Evolutionary conservation across 2,329 filamentous ascomycete species (phyloP).

Genomic region (Whalleya microplaca): DNA sequence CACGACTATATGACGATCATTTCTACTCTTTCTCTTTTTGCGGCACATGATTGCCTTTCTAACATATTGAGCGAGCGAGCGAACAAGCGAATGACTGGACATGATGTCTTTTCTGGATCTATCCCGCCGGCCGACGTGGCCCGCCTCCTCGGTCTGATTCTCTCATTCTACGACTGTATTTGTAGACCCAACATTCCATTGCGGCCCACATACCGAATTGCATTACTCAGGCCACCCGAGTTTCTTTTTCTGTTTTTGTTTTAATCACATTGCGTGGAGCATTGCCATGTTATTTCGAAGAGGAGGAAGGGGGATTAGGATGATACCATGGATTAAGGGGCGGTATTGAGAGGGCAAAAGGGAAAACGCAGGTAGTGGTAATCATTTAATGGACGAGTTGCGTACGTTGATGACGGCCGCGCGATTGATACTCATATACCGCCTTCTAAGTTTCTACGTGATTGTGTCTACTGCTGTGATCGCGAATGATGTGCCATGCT

Average conservation of each 20-base stretch:
- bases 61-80: conserved; percentile 4
- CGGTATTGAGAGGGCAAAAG: conserved; percentile 3
- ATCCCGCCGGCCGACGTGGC: too few species aligned
- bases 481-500: neutral
- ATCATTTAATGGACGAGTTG: conserved; percentile 19
- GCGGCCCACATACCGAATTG: neutral
- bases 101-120: neutral
- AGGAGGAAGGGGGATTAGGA: neutral
- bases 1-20: conserved; percentile 17
- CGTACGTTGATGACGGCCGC: conserved; percentile 6
- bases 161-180: neutral
- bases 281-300: neutral
- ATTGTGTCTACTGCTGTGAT: neutral
- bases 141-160: too few species aligned
- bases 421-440: neutral
- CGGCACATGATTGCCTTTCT: conserved; percentile 1
- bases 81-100: neutral
- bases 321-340: neutral
- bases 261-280: neutral
- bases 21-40: conserved; percentile 1
- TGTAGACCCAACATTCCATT: neutral
- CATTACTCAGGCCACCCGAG: neutral
- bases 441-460: neutral
- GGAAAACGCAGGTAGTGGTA: conserved; percentile 17
- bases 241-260: neutral